phyloP scores from a whole-genome alignment of 2,329 filamentous ascomycete species.

The Nothomitra cinnamomea region DNA sequence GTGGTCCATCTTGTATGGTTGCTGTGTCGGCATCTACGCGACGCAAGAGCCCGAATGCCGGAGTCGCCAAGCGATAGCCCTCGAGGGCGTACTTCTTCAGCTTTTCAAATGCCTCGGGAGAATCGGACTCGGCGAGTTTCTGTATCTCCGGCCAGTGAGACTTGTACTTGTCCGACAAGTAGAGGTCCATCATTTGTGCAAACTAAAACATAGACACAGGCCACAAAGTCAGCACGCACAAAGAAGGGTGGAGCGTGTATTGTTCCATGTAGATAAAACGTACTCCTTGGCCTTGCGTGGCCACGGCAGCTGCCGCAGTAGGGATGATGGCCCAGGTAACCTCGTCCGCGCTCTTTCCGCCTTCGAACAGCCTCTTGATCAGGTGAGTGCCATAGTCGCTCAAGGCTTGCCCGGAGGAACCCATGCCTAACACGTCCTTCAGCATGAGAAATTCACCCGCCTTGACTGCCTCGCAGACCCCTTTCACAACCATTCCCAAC shows the following conservation, averaged over 20 bases:
- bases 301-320: constrained; percentile 46
- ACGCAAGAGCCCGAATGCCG: not conserved
- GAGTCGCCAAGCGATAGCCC: not conserved
- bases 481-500: constrained; percentile 44
- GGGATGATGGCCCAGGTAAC: constrained; percentile 56
- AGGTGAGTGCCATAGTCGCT: constrained; percentile 23
- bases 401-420: not conserved
- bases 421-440: not conserved
- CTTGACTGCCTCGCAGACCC: constrained; percentile 48
- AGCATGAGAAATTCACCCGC: not conserved
- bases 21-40: not conserved
- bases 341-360: constrained; percentile 46
- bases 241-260: constrained; percentile 10
- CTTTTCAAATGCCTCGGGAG: constrained; percentile 40
- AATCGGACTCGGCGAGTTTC: constrained; percentile 37
- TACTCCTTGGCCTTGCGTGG: constrained; percentile 52
- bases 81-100: constrained; percentile 40
- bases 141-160: constrained; percentile 43
- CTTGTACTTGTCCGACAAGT: constrained; percentile 40
- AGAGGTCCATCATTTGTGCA: constrained; percentile 57
- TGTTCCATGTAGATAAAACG: no score
- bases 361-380: constrained; percentile 46
- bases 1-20: not conserved
- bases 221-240: not conserved
- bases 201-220: constrained; percentile 30